Base-by-base conservation (phyloP, 2,329 filamentous ascomycete genomes). In the Ceratocystis lukuohia region DNA sequence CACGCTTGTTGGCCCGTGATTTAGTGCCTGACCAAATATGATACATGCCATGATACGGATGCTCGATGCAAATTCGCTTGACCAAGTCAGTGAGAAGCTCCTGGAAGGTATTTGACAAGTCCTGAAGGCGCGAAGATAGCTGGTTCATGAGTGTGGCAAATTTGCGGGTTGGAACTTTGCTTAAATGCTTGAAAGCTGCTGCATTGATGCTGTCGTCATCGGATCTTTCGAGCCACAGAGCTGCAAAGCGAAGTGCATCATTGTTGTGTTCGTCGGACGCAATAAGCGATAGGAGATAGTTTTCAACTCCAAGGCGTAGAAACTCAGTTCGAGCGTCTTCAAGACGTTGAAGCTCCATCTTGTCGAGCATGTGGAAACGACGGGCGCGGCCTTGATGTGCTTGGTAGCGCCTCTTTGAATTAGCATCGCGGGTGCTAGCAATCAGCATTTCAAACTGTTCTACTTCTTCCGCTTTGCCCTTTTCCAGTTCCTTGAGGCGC, bases 41-140 rank as follows among this genome's bases (percentile, higher is more conserved):
- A 74, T 99, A 96, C 86, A 97, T 93, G 62, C 91, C 91, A 73
- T 99, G 95, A 74, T 92, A 96, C 0, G 94, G 95, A 75, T 99
- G 94, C 67, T 99, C 91, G 10, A 83, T 80, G 72, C 93, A 97
- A 66, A 99, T 96, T 7, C 86, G 86, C 72, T 86, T 84, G 3
- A 97, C 86, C 20, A 99, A 78, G 1, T 80, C 79, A 64, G 85
- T 83, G 1, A 99, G 79, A 1, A 93, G 80, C 50, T 79, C 80
- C 72, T 99, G 94, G 72, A 99, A 99, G 17, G 81, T 80, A 0
- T 80, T 82, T 1, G 81, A 76, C 41, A 86, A 82, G 69, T 89
- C 84, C 68, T 96, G 85, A 5, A 99, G 78, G 6, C 94, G 86
- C n/a, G 95, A 99, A 5, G 92, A 93, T 41, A 99, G 82, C 74